These are phyloP conservation scores for Clausena lansium DNA, from an alignment of 345 rosid species.

Conservation along the genomic window DNA sequence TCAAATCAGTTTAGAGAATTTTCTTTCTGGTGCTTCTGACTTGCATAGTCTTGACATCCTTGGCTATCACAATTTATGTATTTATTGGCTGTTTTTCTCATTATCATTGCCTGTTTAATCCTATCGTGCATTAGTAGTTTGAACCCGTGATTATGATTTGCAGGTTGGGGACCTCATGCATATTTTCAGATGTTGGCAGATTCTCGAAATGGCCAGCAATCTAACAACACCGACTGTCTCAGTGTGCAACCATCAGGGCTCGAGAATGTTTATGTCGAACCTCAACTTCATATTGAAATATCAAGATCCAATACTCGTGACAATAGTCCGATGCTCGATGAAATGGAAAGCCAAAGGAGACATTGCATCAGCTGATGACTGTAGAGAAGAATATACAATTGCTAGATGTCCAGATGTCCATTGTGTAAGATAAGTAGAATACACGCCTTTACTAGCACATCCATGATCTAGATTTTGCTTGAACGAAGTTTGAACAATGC, in stretches of 20 bases:
- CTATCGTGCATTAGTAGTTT: not conserved
- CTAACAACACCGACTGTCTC: constrained; percentile 28
- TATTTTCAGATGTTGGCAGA: constrained; percentile 85
- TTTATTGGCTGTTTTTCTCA: not conserved
- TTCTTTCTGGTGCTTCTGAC: not conserved
- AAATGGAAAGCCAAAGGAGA: constrained; percentile 14
- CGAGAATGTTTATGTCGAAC: constrained; percentile 47
- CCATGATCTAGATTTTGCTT: not conserved
- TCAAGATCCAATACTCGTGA: constrained; percentile 35
- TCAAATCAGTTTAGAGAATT: not conserved
- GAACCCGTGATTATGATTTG: not conserved
- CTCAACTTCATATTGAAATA: constrained; percentile 32
- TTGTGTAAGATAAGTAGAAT: not conserved
- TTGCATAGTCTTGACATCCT: not conserved
- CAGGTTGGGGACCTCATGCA: constrained; percentile 99
- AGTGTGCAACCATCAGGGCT: constrained; percentile 44
- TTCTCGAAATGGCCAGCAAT: constrained; percentile 39
- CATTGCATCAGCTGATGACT: not conserved
- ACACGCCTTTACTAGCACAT: not conserved
- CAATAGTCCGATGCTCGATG: constrained; percentile 42
- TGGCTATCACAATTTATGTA: not conserved
- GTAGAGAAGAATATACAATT: constrained; percentile 6
- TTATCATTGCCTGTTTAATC: not conserved
- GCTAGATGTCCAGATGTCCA: not conserved
- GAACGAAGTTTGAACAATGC: not conserved